Evolutionary conservation across 2,329 filamentous ascomycete genomes (phyloP).

Genomic region (Aplosporella prunicola): DNA sequence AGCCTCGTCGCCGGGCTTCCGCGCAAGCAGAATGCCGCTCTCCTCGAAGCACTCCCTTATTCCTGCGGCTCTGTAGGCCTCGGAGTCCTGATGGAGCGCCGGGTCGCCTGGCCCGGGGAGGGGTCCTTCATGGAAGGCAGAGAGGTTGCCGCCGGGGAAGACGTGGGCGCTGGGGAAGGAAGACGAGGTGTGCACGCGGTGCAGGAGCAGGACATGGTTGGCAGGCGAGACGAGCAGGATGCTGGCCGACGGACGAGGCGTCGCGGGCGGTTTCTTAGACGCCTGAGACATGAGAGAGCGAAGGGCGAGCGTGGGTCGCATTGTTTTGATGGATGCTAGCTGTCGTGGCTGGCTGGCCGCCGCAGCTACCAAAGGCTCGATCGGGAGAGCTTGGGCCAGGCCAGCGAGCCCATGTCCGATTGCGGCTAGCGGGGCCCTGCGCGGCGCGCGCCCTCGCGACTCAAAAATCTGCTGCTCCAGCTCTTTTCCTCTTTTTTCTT

Average conservation of each 20-base stretch:
- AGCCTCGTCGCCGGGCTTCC: slow-evolving; percentile 19
- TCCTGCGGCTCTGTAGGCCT: slow-evolving; percentile 69
- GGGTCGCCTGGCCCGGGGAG: slow-evolving; percentile 35
- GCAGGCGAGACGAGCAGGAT: slow-evolving; percentile 75
- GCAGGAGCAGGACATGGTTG: slow-evolving; percentile 82
- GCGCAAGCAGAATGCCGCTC: slow-evolving; percentile 75
- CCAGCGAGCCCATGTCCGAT: neutral
- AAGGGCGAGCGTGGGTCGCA: too few species aligned
- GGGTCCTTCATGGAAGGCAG: slow-evolving; percentile 63
- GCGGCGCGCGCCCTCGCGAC: too few species aligned
- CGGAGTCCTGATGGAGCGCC: slow-evolving; percentile 57
- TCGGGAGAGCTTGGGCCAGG: too few species aligned
- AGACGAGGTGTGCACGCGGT: slow-evolving; percentile 70
- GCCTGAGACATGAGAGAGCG: too few species aligned
- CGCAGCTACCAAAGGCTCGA: neutral
- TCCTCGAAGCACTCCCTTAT: slow-evolving; percentile 93
- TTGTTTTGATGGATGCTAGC: too few species aligned
- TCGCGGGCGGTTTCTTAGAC: neutral
- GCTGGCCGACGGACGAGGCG: slow-evolving; percentile 35
- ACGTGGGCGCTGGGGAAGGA: slow-evolving; percentile 90
- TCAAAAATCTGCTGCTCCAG: too few species aligned
- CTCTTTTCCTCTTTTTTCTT: too few species aligned
- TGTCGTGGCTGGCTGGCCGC: neutral
- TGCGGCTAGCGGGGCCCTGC: neutral
- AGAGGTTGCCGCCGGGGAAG: slow-evolving; percentile 84